Percentiles rank a stretch among this genome's conserved stretches.
phyloP scores from a whole-genome alignment of 1,284 basidiomycete species.

The Malassezia sympodialis region DNA sequence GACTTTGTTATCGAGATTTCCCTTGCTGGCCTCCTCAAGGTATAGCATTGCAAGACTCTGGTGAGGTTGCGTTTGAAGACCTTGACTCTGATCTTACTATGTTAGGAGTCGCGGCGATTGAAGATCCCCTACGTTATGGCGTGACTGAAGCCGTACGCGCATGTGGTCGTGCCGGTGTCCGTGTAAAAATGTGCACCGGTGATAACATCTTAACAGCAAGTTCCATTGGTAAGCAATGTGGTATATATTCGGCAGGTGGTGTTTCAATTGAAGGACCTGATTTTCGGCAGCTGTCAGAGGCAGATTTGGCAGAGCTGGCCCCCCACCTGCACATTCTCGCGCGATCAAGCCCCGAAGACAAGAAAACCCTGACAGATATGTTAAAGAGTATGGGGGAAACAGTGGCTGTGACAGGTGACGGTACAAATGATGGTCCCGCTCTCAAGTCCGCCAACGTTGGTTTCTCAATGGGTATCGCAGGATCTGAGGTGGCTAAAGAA shows the following conservation, averaged over 20 bases:
- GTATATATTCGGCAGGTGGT: constrained; percentile 81
- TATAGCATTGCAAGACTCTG: constrained; percentile 52
- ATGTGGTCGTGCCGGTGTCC: constrained; percentile 80
- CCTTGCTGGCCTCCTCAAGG: constrained; percentile 65
- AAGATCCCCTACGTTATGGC: constrained; percentile 84
- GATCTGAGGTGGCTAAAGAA: constrained; percentile 97
- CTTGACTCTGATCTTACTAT: constrained; percentile 68
- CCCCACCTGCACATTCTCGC: constrained; percentile 60
- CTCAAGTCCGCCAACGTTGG: constrained; percentile 61
- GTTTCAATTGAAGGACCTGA: constrained; percentile 92
- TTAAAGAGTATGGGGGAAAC: constrained; percentile 80
- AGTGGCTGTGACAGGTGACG: constrained; percentile 94
- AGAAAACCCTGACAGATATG: constrained; percentile 81
- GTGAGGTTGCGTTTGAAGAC: constrained; percentile 60
- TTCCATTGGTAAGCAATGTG: constrained; percentile 88
- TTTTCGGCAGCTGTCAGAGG: constrained; percentile 53
- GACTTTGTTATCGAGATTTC: constrained; percentile 83
- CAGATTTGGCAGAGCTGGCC: constrained; percentile 53
- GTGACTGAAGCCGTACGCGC: constrained; percentile 77
- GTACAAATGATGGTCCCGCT: constrained; percentile 94
- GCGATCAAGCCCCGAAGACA: constrained; percentile 94
- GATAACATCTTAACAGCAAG: constrained; percentile 80
- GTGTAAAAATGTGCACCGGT: constrained; percentile 96
- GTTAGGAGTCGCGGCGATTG: constrained; percentile 81
- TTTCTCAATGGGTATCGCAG: constrained; percentile 80